Evolutionary conservation across 2,329 filamentous ascomycete species (phyloP), one percentile per base, ranked within the genome.

Genomic region (Dissoconium aciculare): DNA sequence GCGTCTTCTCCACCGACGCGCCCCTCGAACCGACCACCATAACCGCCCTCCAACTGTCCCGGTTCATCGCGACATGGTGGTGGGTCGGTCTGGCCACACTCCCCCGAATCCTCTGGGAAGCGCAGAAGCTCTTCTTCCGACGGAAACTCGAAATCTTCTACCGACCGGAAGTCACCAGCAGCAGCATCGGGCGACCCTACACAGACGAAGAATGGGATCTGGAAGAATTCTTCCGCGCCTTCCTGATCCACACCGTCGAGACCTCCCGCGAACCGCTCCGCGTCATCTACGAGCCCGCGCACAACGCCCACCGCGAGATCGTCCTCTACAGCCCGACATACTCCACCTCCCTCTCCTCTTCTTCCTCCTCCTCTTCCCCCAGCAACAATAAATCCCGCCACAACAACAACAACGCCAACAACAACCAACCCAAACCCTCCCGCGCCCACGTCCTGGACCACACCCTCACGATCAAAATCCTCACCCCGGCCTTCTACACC

Each of bases 21-120:
- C 57, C 67, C 2, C 38, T 71, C 4, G 63, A 78, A 28, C 66
- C 72, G 0, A 45, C 43, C 0, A 43, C 44, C 0, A 57, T 76
- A 49, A 56, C 51, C 1, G n/a, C 50, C 10, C 31, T 40, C 12
- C 35, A 52, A 17, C 34, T 49, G 12, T 15, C 38, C 11, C 36
- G 31, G 13, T 49, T 54, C 34, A 45, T 56, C 21, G 28, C 36
- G 4, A 31, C 31, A 6, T 81, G 75, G 74, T 74, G 67, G 60
- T 78, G 73, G 74, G 67, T 78, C 6, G 73, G 71, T 2, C 62
- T 80, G 15, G 56, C 67, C 14, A 79, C 74, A 0, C 71, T 75
- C 39, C 74, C 74, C 2, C 63, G 75, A 15, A 79, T 79, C 27
- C 49, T 74, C 12, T 66, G 63, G 32, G 65, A 82, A 52, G 75